Base-by-base conservation (phyloP, 1,284 basidiomycete species). In the Puccinia horiana region DNA sequence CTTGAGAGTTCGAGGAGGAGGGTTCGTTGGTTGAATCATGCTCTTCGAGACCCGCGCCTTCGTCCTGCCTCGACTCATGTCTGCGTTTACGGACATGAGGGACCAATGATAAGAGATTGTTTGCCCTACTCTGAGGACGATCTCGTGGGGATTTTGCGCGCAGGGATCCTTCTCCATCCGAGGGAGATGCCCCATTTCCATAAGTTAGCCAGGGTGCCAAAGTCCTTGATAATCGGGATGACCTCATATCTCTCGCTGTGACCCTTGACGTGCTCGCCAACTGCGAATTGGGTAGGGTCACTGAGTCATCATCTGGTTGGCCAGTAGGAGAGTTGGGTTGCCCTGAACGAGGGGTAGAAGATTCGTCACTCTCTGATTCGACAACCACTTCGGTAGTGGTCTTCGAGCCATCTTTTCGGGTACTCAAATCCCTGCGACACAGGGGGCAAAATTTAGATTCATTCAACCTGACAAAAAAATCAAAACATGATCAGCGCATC, bases 401-500 rank as follows among this genome's bases (percentile, higher is more conserved):
- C n/a, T 76, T 73, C 12, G 75, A 44, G 4, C 76, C 82, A 61
- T 82, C 82, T 78, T 82, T 82, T 32, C 82, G 42, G 23, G 61
- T 82, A n/a, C 84, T 76, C 32, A 86, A 82, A 80, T 86, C 86
- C 44, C 85, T 83, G 14, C 95, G 90, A 87, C 95, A 97, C 61
- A 97, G 90, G 1, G 95, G 95, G 87, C 95, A 97, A 72, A 93
- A 93, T 83, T 92, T 92, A 0, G 94, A 94, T n/a, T 96, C 90
- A 84, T 94, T 91, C 37, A 82, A 69, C 16, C 80, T 82, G 26
- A n/a, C n/a, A n/a, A n/a, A n/a, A n/a, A n/a, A n/a, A 52, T 72
- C 40, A 61, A 76, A 70, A 4, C 26, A 78, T 2, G 16, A 52
- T 37, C 12, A 37, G 63, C 47, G 26, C 42, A 4, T 70, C 16